Base-by-base conservation (phyloP, 768 basidiomycete genomes). In the Pilatotrama ljubarskyi region DNA sequence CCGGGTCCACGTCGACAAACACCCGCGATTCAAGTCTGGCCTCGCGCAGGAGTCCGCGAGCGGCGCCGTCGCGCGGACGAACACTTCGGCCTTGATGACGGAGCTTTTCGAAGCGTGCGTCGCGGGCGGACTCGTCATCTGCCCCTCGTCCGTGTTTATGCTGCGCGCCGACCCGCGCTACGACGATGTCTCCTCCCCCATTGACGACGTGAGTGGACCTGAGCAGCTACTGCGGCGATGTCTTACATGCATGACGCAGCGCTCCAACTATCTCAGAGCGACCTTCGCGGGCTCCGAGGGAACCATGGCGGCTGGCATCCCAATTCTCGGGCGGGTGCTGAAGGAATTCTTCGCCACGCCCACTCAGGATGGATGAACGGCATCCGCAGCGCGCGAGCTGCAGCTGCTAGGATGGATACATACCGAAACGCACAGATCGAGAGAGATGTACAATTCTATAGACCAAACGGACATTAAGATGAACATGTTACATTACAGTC, bases 281-380 rank as follows among this genome's bases (percentile, higher is more conserved):
- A 78, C 82, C 17, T 83, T 80, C 58, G 80, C 80, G 5, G 82
- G 82, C 3, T 77, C 79, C 15, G 76, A 80, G 49, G 76, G 77
- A 29, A 73, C 71, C 17, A 82, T 83, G 60, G 71, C 77, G 32
- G 69, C 69, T 6, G 80, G 76, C 4, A 60, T 82, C 35, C 63
- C 68, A 17, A 74, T 76, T 36, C 75, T 82, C 35, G 79, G 76
- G 1, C 66, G 66, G 29, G 68, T 70, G 18, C 61, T 80, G 2
- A 65, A 64, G 53, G 69, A 74, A 29, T 80, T 78, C 61, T 80
- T 80, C 66, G 62, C 4, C 29, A 4, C 4, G 29, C 29, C 29
- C 29, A 32, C 29, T 32, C 4, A 32, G 5, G 5, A 10, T 10
- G 29, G 10, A 13, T 47, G n/a, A n/a, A 22, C 24, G 4, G 29